Evolutionary conservation across 495 filamentous ascomycete genomes (phyloP).

Genomic region (Tuber microsphaerosporum): DNA sequence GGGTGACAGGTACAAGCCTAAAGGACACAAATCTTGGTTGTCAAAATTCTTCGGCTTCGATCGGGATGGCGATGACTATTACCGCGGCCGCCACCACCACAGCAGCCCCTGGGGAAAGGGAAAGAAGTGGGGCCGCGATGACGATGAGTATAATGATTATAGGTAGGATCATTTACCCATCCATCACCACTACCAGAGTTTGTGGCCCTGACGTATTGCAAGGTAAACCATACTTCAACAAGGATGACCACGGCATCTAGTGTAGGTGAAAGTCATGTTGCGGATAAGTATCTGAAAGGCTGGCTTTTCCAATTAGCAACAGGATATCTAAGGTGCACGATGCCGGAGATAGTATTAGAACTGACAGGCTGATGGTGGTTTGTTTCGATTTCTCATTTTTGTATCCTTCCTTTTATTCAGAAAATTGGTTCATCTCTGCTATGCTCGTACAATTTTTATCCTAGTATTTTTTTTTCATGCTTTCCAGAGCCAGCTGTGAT

Average conservation of each 20-base stretch:
- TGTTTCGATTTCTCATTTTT: neutral
- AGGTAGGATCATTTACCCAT: neutral
- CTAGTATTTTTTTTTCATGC: neutral
- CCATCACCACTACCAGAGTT: neutral
- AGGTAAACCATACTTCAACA: neutral
- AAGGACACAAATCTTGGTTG: neutral
- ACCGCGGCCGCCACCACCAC: neutral
- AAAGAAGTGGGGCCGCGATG: neutral
- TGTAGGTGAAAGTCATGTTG: neutral
- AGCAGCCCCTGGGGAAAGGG: neutral
- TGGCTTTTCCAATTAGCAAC: neutral
- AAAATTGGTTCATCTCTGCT: neutral
- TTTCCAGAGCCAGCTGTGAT: neutral
- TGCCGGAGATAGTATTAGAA: neutral
- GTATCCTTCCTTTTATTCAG: neutral
- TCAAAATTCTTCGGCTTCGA: neutral
- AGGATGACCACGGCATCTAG: neutral
- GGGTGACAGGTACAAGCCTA: neutral
- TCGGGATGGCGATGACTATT: neutral
- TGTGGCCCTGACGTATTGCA: neutral
- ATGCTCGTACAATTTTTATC: neutral
- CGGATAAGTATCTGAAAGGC: neutral
- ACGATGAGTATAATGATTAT: neutral
- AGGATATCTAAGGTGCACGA: neutral
- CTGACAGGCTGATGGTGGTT: neutral